Base-by-base conservation (phyloP, 2,329 filamentous ascomycete species). In the Bretziella fagacearum region DNA sequence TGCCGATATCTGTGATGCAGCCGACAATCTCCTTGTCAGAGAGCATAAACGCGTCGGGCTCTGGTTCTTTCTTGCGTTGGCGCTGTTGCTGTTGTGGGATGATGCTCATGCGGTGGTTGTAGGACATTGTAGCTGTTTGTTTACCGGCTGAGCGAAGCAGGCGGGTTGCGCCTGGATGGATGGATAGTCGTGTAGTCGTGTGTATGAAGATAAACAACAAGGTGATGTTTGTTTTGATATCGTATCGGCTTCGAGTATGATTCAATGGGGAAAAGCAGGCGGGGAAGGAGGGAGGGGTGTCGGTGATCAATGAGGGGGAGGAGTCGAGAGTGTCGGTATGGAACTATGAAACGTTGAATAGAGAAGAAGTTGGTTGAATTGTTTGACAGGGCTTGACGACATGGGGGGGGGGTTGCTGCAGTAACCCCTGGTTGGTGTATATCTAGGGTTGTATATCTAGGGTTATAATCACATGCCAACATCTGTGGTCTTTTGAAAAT, bases 1-100 rank as follows among this genome's bases (percentile, higher is more conserved):
- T 87, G 50, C 89, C 89, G 57, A 96, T 94, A 61, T 96, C 91
- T 57, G 81, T 91, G 66, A 98, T 95, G 63, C 91, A 98, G 60
- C 84, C 86, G 55, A 89, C 89, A 52, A 98, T 95, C 62, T 98
- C 91, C 57, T 70, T 70, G 60, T 77, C 76, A 6, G 73, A 68
- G 48, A 77, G 66, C 66, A 77, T 75, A 55, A 74, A 71, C 47
- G 72, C 70, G 57, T 75, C 70, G 46, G 70, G 67, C 48, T 74
- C 69, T 26, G 76, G 71, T 53, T 74, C 74, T 56, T 71, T 69
- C 49, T 65, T 62, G 47, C 71, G 70, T 53, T 66, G 65, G 48
- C 69, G 65, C 40, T 63, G 62, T 50, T 70, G 65, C 57, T 63
- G 59, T 42, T 64, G 58, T 30, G 73, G 73, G 48, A 76, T 66